Evolutionary conservation across 805 yeast genomes (phyloP).

Genomic region (Cephaloascus albidus): DNA sequence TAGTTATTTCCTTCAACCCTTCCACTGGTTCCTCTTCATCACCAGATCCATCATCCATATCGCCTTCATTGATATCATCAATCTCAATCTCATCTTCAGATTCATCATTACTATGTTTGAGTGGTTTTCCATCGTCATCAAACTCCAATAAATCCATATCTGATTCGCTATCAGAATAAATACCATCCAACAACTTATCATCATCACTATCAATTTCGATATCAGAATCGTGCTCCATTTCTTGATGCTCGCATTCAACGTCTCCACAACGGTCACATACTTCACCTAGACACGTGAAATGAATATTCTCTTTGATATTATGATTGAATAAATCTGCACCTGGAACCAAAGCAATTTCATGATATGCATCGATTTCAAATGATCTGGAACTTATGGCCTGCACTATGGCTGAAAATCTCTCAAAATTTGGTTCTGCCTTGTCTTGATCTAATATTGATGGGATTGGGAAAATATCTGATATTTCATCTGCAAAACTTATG

Average conservation of each 20-base stretch:
- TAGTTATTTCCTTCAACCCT: conserved; percentile 4
- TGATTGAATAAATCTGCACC: conserved; percentile 90
- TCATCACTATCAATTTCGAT: conserved; percentile 9
- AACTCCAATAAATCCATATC: conserved; percentile 6
- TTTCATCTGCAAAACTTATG: conserved; percentile 27
- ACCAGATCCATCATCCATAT: conserved; percentile 3
- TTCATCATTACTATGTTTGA: conserved; percentile 7
- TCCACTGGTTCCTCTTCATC: conserved; percentile 3
- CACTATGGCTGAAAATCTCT: conserved; percentile 45
- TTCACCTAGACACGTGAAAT: conserved; percentile 34
- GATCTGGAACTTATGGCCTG: conserved; percentile 68
- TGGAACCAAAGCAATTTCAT: conserved; percentile 74
- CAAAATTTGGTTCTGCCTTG: conserved; percentile 16
- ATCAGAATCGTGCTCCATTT: conserved; percentile 10
- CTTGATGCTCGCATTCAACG: conserved; percentile 20
- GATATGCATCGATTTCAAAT: conserved; percentile 70
- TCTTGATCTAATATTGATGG: conserved; percentile 24
- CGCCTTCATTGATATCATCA: conserved; percentile 6
- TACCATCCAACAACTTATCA: conserved; percentile 5
- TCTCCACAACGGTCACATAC: conserved; percentile 25
- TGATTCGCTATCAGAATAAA: conserved; percentile 8
- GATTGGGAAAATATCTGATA: conserved; percentile 14
- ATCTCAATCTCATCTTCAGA: conserved; percentile 5
- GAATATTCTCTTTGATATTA: conserved; percentile 48
- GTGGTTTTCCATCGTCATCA: conserved; percentile 7